phyloP scores from a whole-genome alignment of 441 rosid genomes.

The Eutrema salsugineum region DNA sequence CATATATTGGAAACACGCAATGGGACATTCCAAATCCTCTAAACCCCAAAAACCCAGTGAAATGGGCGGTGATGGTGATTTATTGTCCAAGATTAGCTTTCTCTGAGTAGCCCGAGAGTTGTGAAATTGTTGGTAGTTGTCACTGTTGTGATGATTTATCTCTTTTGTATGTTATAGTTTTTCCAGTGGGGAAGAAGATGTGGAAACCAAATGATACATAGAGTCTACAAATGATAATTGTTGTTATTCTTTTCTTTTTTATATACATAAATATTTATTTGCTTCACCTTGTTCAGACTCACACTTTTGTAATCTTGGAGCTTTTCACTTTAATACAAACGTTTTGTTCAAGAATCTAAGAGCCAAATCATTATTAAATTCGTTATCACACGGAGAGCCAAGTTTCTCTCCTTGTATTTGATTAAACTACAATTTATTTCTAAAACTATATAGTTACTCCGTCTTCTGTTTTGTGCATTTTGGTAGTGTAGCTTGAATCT shows the following conservation, averaged over 20 bases:
- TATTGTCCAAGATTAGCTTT: slow-evolving; percentile 11
- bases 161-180: slow-evolving; percentile 15
- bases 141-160: slow-evolving; percentile 3
- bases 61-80: not conserved
- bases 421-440: not conserved
- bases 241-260: not conserved
- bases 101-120: slow-evolving; percentile 14
- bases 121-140: slow-evolving; percentile 12
- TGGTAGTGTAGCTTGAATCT: not conserved
- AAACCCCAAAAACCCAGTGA: not conserved
- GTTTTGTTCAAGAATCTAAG: not conserved
- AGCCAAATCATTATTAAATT: not conserved
- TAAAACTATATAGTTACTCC: too few relatives aligned
- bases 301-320: slow-evolving; percentile 1
- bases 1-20: slow-evolving; percentile 15
- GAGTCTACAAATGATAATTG: slow-evolving; percentile 7
- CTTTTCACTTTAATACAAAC: not conserved
- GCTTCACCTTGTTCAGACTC: not conserved
- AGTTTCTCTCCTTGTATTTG: not conserved
- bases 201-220: slow-evolving; percentile 12
- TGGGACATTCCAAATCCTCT: slow-evolving; percentile 4
- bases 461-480: not conserved
- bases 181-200: slow-evolving; percentile 2
- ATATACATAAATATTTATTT: not conserved
- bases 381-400: not conserved